Percentiles rank a stretch among this genome's conserved stretches.
Evolutionary conservation across 163 green algal genomes (phyloP).

Genomic region (Chloroidium sp.): DNA sequence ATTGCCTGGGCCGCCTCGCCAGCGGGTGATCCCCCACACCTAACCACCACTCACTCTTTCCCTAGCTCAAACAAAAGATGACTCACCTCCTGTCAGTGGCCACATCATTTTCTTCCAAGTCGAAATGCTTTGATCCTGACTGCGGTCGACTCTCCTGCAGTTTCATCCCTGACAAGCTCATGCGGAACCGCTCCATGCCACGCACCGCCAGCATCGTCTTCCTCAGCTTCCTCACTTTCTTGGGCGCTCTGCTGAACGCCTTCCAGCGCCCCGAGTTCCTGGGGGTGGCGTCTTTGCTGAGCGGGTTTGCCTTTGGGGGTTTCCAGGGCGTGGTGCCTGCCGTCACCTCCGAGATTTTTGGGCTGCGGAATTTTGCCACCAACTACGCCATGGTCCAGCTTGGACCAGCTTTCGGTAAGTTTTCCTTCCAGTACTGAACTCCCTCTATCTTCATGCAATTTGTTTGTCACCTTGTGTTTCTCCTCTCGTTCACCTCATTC

Average conservation of each 20-base stretch:
- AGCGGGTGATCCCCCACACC: slow-evolving; percentile 3
- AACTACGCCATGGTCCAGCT: slow-evolving; percentile 62
- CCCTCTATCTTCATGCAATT: background rate
- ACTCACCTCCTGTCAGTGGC: no score
- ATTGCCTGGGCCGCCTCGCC: slow-evolving; percentile 21
- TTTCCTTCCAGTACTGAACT: background rate
- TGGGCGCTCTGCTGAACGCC: slow-evolving; percentile 22
- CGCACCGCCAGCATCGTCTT: slow-evolving; percentile 40
- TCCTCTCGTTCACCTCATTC: background rate
- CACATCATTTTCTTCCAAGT: no score
- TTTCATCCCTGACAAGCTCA: slow-evolving; percentile 42
- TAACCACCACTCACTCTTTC: background rate
- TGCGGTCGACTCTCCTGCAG: slow-evolving; percentile 14
- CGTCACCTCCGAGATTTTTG: slow-evolving; percentile 61
- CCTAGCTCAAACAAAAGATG: no score
- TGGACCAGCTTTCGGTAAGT: slow-evolving; percentile 10
- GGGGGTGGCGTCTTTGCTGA: slow-evolving; percentile 22
- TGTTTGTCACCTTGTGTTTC: background rate
- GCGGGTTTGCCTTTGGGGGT: slow-evolving; percentile 61
- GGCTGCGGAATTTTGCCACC: slow-evolving; percentile 65
- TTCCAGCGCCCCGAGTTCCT: slow-evolving; percentile 15
- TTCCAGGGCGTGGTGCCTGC: slow-evolving; percentile 13
- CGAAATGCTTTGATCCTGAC: no score
- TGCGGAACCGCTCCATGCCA: slow-evolving; percentile 40
- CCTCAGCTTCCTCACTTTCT: slow-evolving; percentile 17